Percentiles rank a stretch among this genome's conserved stretches.
phyloP scores from a whole-genome alignment of 305 asterid genomes.

The Rubia balearica region DNA sequence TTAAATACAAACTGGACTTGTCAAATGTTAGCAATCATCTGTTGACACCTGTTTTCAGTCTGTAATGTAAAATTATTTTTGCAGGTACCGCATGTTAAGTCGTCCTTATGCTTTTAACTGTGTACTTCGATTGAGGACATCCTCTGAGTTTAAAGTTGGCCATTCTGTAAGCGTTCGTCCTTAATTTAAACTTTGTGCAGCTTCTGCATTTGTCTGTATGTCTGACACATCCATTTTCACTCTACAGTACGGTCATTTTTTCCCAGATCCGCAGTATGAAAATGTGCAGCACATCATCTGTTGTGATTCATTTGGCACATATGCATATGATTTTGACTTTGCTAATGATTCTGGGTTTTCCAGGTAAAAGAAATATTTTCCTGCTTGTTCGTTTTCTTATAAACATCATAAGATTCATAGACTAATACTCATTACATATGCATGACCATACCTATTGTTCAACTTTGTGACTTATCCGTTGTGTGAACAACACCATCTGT shows the following conservation, averaged over 20 bases:
- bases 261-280: conserved; percentile 96
- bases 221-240: conserved; percentile 26
- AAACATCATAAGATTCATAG: conserved; percentile 19
- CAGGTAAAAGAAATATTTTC: conserved; percentile 43
- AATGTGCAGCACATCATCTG: conserved; percentile 93
- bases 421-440: not conserved
- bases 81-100: conserved; percentile 96
- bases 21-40: not conserved
- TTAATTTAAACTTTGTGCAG: conserved; percentile 17
- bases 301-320: conserved; percentile 92
- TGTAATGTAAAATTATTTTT: conserved; percentile 31
- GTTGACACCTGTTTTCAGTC: conserved; percentile 8
- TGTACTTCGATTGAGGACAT: conserved; percentile 83
- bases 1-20: not conserved
- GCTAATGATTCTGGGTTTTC: conserved; percentile 62
- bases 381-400: conserved; percentile 10
- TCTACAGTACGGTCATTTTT: conserved; percentile 95
- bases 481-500: not conserved
- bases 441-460: not conserved
- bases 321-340: conserved; percentile 94
- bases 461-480: conserved; percentile 7
- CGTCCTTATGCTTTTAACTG: conserved; percentile 94
- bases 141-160: conserved; percentile 77
- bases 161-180: conserved; percentile 57
- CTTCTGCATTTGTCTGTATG: conserved; percentile 16